phyloP scores from a whole-genome alignment of 129 eudicot genomes.

The Flaveria robusta region DNA sequence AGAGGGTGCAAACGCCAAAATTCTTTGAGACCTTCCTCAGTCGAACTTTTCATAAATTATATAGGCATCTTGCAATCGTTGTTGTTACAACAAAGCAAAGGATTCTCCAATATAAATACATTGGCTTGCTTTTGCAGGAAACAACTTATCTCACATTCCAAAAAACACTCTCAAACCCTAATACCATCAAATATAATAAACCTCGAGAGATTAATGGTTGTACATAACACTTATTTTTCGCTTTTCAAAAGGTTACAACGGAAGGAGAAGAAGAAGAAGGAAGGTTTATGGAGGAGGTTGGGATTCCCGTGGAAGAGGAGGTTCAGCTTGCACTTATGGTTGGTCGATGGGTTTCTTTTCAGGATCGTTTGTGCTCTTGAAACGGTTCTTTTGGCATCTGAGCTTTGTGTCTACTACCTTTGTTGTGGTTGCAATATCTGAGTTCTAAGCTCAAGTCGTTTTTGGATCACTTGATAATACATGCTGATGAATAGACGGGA shows the following conservation, averaged over 20 bases:
- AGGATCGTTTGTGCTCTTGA: conserved; percentile 50
- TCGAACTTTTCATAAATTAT: not conserved
- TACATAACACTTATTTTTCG: conserved; percentile 18
- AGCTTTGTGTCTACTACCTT: conserved; percentile 51
- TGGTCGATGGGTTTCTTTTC: conserved; percentile 50
- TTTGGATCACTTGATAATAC: too few relatives aligned
- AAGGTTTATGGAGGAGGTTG: conserved; percentile 35
- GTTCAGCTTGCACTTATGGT: conserved; percentile 38
- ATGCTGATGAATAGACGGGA: too few relatives aligned
- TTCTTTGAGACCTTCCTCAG: not conserved
- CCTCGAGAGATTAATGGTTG: conserved; percentile 2
- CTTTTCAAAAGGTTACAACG: conserved; percentile 41
- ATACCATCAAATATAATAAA: not conserved
- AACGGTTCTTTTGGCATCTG: conserved; percentile 43
- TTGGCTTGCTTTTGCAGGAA: too few relatives aligned
- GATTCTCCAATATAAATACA: conserved; percentile 9
- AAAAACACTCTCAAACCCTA: not conserved
- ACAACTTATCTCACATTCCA: not conserved
- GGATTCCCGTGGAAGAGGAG: conserved; percentile 40
- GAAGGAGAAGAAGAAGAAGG: conserved; percentile 33
- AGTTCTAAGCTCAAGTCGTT: not conserved
- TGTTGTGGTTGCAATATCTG: conserved; percentile 63
- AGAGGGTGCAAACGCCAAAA: not conserved
- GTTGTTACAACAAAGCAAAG: conserved; percentile 9
- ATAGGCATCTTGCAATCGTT: conserved; percentile 11